Percentiles rank a stretch among this genome's conserved stretches.
These are phyloP conservation scores for Lactarius akahatsu DNA, from an alignment of 768 basidiomycete genomes.

Conservation along the genomic window DNA sequence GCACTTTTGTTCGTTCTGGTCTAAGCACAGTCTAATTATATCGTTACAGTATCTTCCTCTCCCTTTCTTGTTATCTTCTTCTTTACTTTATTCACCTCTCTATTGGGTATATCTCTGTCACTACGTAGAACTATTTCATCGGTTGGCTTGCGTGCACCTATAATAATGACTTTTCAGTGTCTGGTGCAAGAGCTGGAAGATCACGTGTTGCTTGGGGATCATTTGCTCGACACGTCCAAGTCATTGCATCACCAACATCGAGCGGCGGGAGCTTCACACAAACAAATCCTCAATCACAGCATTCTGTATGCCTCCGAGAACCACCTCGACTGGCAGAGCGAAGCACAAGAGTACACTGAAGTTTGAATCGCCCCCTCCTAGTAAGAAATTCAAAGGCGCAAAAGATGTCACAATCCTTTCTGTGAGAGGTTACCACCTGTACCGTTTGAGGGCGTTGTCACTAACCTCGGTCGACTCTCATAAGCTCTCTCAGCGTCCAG, in stretches of 20 bases:
- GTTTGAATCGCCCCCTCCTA: conserved; percentile 22
- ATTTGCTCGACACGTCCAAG: neutral
- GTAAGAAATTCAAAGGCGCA: conserved; percentile 19
- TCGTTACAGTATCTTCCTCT: neutral
- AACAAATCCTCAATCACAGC: neutral
- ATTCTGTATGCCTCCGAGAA: conserved; percentile 18
- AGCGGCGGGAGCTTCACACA: neutral
- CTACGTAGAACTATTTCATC: conserved; percentile 4
- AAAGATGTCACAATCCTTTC: conserved; percentile 18
- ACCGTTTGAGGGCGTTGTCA: neutral
- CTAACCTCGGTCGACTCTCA: conserved; percentile 9
- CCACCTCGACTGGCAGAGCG: neutral
- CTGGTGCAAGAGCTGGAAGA: neutral
- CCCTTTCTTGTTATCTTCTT: neutral
- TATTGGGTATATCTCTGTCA: conserved; percentile 13
- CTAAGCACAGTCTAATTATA: neutral
- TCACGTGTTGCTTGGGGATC: conserved; percentile 7
- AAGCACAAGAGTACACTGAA: conserved; percentile 29
- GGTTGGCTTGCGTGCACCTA: conserved; percentile 4
- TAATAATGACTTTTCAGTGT: neutral
- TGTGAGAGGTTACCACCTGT: conserved; percentile 12
- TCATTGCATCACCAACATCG: neutral
- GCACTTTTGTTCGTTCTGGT: neutral
- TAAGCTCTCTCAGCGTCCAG: conserved; percentile 18
- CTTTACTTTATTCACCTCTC: conserved; percentile 24